Evolutionary conservation across 352 stramenopile species (phyloP).

Genomic region (Pythium phragmitis): DNA sequence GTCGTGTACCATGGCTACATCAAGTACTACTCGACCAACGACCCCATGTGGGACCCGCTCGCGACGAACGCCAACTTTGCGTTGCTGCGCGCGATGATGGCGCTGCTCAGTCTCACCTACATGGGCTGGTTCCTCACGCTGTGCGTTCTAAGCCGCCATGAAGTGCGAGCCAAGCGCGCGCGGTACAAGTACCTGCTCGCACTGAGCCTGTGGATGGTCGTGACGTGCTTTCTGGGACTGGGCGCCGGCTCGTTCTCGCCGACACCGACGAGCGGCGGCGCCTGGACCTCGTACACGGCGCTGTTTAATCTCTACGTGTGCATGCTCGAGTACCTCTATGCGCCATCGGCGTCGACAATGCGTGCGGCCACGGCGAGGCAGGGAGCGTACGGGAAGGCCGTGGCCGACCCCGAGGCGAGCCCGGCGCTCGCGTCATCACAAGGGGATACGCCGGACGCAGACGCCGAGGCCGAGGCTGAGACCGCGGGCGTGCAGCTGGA

Average conservation of each 20-base stretch:
- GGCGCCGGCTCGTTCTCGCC: slow-evolving; percentile 44
- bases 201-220: slow-evolving; percentile 49
- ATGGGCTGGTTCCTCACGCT: slow-evolving; percentile 48
- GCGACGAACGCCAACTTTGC: slow-evolving; percentile 41
- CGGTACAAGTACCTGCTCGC: slow-evolving; percentile 50
- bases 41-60: slow-evolving; percentile 45
- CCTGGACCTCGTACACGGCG: slow-evolving; percentile 48
- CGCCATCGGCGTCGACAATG: slow-evolving; percentile 43
- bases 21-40: slow-evolving; percentile 64
- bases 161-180: slow-evolving; percentile 45
- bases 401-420: slow-evolving; percentile 24
- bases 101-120: slow-evolving; percentile 43
- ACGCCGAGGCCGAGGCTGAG: neutral
- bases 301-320: slow-evolving; percentile 70
- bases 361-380: slow-evolving; percentile 28
- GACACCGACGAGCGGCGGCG: slow-evolving; percentile 39
- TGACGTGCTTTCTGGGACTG: slow-evolving; percentile 44
- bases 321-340: slow-evolving; percentile 55
- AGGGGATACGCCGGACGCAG: neutral
- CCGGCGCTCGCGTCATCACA: slow-evolving; percentile 20
- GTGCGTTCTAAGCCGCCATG: slow-evolving; percentile 36
- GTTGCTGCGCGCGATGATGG: slow-evolving; percentile 36
- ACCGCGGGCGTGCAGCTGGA: slow-evolving; percentile 15
- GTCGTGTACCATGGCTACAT: slow-evolving; percentile 54
- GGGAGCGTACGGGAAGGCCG: slow-evolving; percentile 11